Evolutionary conservation across 192 early-diverging fungal species (phyloP), one percentile per base, ranked within the genome.

Genomic region (Lobosporangium transversale): DNA sequence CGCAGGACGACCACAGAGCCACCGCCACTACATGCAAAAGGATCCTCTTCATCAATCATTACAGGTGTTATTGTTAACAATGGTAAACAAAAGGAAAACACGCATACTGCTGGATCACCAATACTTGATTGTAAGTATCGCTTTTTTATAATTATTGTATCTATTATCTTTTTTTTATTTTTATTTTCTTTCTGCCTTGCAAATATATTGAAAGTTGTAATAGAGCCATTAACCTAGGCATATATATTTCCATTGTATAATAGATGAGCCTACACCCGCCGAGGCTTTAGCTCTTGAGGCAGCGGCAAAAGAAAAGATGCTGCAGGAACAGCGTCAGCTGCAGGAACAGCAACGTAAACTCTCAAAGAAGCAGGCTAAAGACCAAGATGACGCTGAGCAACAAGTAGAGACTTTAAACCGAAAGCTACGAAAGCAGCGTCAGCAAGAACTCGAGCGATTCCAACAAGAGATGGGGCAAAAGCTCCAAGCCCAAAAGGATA

Each of bases 211-310:
- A n/a, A n/a, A n/a, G n/a, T n/a, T n/a, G n/a, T n/a, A n/a, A n/a
- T n/a, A n/a, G n/a, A n/a, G n/a, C n/a, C n/a, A n/a, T n/a, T n/a
- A n/a, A n/a, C n/a, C n/a, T n/a, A n/a, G n/a, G n/a, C n/a, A n/a
- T n/a, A n/a, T n/a, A n/a, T n/a, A n/a, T n/a, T n/a, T n/a, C n/a
- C n/a, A n/a, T n/a, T n/a, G n/a, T n/a, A n/a, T n/a, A n/a, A n/a
- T 56, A 66, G 63, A 76, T 54, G 45, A 54, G 4, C 73, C 73
- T 37, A 76, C 73, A 1, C 73, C 73, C 27, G 73, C 73, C 5
- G 73, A 76, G 21, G 73, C 73, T 14, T 47, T 76, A 23, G 73
- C 73, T 14, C 56, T 76, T 7, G 73, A 76, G 21, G 73, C 73
- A 2, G 73, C 73, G 12, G 73, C 64, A 17, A 76, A 76, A 31